Evolutionary conservation across 441 rosid species (phyloP), one percentile per base, ranked within the genome.

Genomic region (Erodium trifolium): DNA sequence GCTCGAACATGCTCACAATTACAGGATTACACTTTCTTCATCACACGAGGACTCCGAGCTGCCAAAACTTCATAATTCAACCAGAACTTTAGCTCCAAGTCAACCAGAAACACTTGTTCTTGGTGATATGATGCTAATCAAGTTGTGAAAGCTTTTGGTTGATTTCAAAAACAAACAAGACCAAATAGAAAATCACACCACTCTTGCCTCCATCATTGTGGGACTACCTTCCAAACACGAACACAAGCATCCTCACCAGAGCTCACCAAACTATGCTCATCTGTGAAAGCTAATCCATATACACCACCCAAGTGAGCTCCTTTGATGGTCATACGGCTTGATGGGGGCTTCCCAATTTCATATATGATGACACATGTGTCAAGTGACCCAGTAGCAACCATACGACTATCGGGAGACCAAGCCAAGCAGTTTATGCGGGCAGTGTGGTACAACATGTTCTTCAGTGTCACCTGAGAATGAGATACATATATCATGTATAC

Each of bases 211-310:
- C 67, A 63, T 85, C 71, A 85, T 60, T 84, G 86, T 5, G 80
- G 77, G 71, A 63, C 85, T 65, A 90, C 70, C 67, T 67, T 84
- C 99, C 97, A 93, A 45, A 91, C 88, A 11, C 97, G 88, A 71
- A 93, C 78, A 82, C 95, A 93, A 17, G 97, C 97, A 87, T 93
- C 97, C 86, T 91, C 99, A 66, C 97, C 99, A 18, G 99, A 93
- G 65, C 99, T 91, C 71, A 83, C 89, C 11, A 91, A 79, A 70
- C 79, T 85, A 31, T 71, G 63, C 29, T 86, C 93, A 67, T 91
- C 92, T 35, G 84, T 80, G 66, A 93, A 93, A 68, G 88, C 88
- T 67, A 93, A 79, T 68, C 95, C 99, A 73, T 93, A 91, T 43
- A 93, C 99, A 72, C 96, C 97, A 43, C 97, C 97, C 74, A 88